Conservation (phyloP, 116 monocot genomes). For the Cymodocea nodosa region DNA sequence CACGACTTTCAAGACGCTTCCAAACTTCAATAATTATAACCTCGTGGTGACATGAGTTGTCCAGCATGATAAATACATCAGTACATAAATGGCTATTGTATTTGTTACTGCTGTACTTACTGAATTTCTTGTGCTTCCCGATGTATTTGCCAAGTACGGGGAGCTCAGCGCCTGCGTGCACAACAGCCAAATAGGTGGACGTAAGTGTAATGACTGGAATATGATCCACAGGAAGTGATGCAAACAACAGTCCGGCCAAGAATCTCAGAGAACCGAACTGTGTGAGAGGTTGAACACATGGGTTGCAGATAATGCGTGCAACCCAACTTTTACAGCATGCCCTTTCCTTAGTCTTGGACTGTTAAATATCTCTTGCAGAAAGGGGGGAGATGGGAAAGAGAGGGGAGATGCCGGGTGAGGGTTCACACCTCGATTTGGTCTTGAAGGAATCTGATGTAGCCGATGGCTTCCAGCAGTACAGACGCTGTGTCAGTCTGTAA, state of each 20-base stretch:
- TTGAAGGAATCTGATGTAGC: slow-evolving; percentile 98
- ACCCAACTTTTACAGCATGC: slow-evolving; percentile 4
- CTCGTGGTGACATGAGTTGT: too few relatives aligned
- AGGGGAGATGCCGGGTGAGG: slow-evolving; percentile 5
- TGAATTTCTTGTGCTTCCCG: slow-evolving; percentile 19
- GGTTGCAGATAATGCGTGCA: neutral
- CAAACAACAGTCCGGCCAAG: neutral
- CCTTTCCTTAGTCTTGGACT: neutral
- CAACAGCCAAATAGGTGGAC: neutral
- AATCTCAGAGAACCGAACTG: neutral
- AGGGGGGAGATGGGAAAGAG: neutral
- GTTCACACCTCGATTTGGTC: slow-evolving; percentile 71
- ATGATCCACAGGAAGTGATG: neutral
- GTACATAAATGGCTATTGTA: too few relatives aligned
- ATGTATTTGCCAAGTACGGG: slow-evolving; percentile 58
- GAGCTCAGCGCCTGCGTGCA: slow-evolving; percentile 62
- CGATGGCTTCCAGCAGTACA: slow-evolving; percentile 90
- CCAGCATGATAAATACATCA: neutral
- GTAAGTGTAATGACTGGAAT: neutral
- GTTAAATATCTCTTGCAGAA: neutral
- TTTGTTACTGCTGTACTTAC: slow-evolving; percentile 2
- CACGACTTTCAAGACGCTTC: too few relatives aligned
- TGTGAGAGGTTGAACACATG: neutral
- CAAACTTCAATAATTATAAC: too few relatives aligned
- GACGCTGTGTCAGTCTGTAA: slow-evolving; percentile 97